Base-by-base conservation (phyloP, 495 filamentous ascomycete genomes). In the Neurospora tetrasperma region DNA sequence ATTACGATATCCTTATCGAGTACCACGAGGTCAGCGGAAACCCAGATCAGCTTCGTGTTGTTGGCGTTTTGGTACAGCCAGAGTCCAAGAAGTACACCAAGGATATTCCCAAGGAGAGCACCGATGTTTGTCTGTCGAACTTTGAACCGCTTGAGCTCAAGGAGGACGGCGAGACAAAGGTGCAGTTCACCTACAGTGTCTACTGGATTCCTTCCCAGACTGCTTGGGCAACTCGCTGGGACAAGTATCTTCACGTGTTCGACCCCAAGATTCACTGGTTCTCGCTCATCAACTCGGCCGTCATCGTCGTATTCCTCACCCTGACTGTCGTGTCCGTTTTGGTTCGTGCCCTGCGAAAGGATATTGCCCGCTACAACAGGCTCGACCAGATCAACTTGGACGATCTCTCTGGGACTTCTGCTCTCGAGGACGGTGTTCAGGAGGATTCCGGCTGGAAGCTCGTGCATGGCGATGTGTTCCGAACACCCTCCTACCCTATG, bases 391-490 rank as follows among this genome's bases (percentile, higher is more conserved):
- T 95, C 80, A 91, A 90, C 76, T 83, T 97, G 40, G 94, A 97
- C 46, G 94, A 97, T 81, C 83, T 97, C 8, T 89, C 90, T 44
- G 89, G 90, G 39, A 91, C 90, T 1, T 91, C 88, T 40, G 89
- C 88, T 10, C 82, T 94, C 11, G 95, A 99, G 73, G 96, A 98
- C 77, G 94, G 94, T 16, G 92, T 98, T 2, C 94, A 97, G 79
- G 96, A 99, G 80, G 96, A 99, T 81, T 97, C 94, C 6, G 96
- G 96, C 44, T 99, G 96, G 96, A 99, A 99, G 83, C 84, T 99
- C 62, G 94, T 99, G 0, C 96, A 99, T 77, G 96, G 96, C 62
- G 96, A 99, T 82, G 95, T 99, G 48, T 99, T 99, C 86, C 89
- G 96, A 54, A 89, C 93, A 12, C 96, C 96, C 6, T 87, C 89